phyloP scores from a whole-genome alignment of 495 filamentous ascomycete species.

The Evernia prunastri region DNA sequence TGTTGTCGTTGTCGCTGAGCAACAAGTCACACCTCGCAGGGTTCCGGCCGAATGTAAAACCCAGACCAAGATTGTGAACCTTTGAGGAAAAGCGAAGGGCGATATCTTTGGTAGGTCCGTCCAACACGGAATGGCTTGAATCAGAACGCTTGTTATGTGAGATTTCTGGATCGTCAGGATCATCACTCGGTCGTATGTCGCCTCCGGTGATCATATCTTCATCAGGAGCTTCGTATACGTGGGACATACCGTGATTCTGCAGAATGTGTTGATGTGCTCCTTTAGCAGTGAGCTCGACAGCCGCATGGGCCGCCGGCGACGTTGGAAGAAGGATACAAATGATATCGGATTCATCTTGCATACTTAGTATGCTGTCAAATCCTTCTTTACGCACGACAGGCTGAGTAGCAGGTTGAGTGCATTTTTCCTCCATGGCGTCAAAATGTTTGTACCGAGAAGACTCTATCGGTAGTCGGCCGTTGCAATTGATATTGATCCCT shows the following conservation, averaged over 20 bases:
- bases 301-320: slow-evolving; percentile 60
- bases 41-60: slow-evolving; percentile 85
- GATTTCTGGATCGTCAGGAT: slow-evolving; percentile 36
- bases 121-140: slow-evolving; percentile 30
- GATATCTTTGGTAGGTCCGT: slow-evolving; percentile 57
- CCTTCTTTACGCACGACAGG: slow-evolving; percentile 70
- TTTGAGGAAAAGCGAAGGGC: slow-evolving; percentile 71
- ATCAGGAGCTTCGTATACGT: slow-evolving; percentile 2
- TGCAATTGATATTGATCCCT: slow-evolving; percentile 22
- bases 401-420: slow-evolving; percentile 71
- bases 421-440: slow-evolving; percentile 29
- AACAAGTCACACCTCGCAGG: slow-evolving; percentile 65
- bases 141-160: slow-evolving; percentile 20
- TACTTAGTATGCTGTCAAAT: slow-evolving; percentile 64
- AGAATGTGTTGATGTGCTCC: slow-evolving; percentile 53
- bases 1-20: slow-evolving; percentile 43
- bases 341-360: slow-evolving; percentile 77
- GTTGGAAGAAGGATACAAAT: slow-evolving; percentile 82
- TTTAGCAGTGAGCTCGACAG: slow-evolving; percentile 52
- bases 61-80: slow-evolving; percentile 54
- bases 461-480: slow-evolving; percentile 22
- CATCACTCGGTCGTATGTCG: slow-evolving; percentile 12
- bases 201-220: slow-evolving; percentile 3
- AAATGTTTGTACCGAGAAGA: slow-evolving; percentile 3
- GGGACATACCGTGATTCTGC: slow-evolving; percentile 35